Evolutionary conservation across 805 yeast genomes (phyloP), one percentile per base, ranked within the genome.

Genomic region (Tetrapisispora namnaoensis): DNA sequence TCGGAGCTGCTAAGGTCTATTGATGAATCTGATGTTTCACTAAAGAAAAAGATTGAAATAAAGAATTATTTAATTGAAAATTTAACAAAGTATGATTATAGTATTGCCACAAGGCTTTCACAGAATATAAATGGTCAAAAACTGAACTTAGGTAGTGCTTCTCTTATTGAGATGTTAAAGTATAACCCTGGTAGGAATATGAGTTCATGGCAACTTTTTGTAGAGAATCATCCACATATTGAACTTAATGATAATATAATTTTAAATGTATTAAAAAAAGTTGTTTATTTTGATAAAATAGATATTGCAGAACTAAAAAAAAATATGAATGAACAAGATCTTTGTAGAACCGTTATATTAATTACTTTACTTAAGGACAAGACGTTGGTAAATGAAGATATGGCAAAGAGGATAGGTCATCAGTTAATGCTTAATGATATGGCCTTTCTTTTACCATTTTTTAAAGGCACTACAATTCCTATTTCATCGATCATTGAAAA

Each of bases 161-260:
- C 72, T 1, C 38, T 69, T 3, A 46, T 53, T 3, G 61, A 67
- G 48, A 61, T 77, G 24, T 64, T 77, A 6, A 58, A 59, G 32
- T 51, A 66, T 38, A 79, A 79, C 52, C 80, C 82, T 2, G 82
- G 82, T 13, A 64, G 83, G 49, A 81, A 73, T 1, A 63, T 65
- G 45, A 61, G 69, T n/a, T 70, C 79, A 17, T 70, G 75, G 72
- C 80, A 77, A 46, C 55, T 78, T 11, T 71, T 71, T 47, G 53
- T 61, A 11, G 66, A 67, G 42, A 68, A 61, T 46, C 46, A 47
- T 2, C 38, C 42, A 7, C 9, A 43, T 6, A 21, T 49, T 9
- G 37, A 53, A 14, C 53, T 53, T 3, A 20, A 52, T 17, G 51
- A 59, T 30, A 59, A 68, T 41, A 61, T 54, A 0, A 58, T 68